Percentiles rank a stretch among this genome's conserved stretches.
These are phyloP conservation scores for Lepidium campestre DNA, from an alignment of 441 rosid genomes.

Conservation along the genomic window DNA sequence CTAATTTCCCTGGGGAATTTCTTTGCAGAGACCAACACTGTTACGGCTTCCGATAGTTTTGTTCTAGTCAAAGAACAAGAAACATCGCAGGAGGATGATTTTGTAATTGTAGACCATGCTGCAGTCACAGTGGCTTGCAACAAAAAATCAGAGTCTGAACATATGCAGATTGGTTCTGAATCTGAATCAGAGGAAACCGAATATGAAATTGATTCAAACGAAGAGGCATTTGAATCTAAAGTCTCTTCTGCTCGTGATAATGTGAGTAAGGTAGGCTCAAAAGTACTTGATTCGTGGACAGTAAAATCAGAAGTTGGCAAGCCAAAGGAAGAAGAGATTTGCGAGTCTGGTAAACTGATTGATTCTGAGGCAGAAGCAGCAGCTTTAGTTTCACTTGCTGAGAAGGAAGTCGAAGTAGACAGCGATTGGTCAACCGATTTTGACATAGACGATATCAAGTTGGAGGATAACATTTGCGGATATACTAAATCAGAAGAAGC, in stretches of 20 bases:
- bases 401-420: slow-evolving; percentile 1
- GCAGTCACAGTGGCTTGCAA: not conserved
- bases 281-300: not conserved
- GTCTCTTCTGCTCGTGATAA: slow-evolving; percentile 1
- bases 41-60: not conserved
- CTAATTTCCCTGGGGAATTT: not conserved
- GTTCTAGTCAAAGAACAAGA: slow-evolving; percentile 7
- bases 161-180: slow-evolving; percentile 12
- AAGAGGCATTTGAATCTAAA: slow-evolving; percentile 6
- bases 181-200: slow-evolving; percentile 11
- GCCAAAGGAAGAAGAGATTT: not conserved
- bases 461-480: not conserved
- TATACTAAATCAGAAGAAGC: not conserved
- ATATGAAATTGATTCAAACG: slow-evolving; percentile 12
- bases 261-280: not conserved
- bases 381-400: not conserved
- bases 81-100: slow-evolving; percentile 6
- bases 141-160: slow-evolving; percentile 14
- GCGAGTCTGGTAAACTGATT: slow-evolving; percentile 6
- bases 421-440: slow-evolving; percentile 22
- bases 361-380: not conserved
- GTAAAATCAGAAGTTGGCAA: not conserved
- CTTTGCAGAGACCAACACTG: slow-evolving; percentile 11
- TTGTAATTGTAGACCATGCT: slow-evolving; percentile 10
- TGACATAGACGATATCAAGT: not conserved